Conservation (phyloP, 305 asterid genomes). For the Salvia sclarea region DNA sequence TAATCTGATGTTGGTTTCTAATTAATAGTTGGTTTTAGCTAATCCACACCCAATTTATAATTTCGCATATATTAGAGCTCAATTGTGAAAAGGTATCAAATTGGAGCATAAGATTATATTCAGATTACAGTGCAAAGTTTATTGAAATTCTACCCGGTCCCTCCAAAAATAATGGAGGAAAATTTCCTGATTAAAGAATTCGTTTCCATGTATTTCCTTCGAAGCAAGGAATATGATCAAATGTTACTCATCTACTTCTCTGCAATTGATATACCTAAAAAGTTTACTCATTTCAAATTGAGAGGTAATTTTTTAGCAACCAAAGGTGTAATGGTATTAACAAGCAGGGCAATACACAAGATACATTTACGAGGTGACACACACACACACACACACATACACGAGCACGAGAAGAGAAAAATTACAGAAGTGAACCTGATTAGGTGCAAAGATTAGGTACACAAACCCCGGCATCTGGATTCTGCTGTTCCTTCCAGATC, state of each 20-base stretch:
- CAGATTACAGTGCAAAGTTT: neutral
- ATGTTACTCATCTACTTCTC: too few relatives aligned
- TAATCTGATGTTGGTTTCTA: too few relatives aligned
- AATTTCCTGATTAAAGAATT: neutral
- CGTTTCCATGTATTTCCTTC: too few relatives aligned
- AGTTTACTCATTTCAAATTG: neutral
- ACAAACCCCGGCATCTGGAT: slow-evolving; percentile 60
- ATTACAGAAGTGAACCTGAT: slow-evolving; percentile 11
- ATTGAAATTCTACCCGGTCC: neutral
- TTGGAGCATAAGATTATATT: too few relatives aligned
- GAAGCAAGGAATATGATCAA: too few relatives aligned
- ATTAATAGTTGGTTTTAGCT: too few relatives aligned
- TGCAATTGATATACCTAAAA: too few relatives aligned
- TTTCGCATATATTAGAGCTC: too few relatives aligned
- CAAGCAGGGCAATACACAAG: slow-evolving; percentile 17
- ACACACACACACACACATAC: neutral
- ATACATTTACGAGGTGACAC: neutral
- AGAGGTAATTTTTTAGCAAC: slow-evolving; percentile 5
- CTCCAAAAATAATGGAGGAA: too few relatives aligned
- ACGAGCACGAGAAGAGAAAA: slow-evolving; percentile 2
- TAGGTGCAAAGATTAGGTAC: slow-evolving; percentile 66
- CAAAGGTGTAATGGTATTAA: slow-evolving; percentile 20
- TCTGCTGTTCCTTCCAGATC: slow-evolving; percentile 78
- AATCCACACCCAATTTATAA: too few relatives aligned
- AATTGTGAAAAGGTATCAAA: too few relatives aligned